Evolutionary conservation across 306 rosid species (phyloP).

Genomic region (Betula pendula): DNA sequence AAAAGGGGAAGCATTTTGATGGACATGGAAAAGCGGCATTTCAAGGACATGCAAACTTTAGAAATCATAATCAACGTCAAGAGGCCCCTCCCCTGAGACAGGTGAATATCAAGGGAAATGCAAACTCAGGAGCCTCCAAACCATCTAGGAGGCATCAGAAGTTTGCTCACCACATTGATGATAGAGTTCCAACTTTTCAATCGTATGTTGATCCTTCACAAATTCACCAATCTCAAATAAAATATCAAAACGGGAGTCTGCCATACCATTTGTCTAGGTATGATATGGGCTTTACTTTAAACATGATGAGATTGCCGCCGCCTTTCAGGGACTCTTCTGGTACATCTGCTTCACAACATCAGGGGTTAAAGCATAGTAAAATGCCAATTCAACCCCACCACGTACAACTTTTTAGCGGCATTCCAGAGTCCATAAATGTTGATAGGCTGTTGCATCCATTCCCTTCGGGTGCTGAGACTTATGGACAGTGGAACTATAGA

Average conservation of each 20-base stretch:
- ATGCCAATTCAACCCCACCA: constrained; percentile 26
- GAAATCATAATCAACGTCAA: constrained; percentile 22
- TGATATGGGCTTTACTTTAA: constrained; percentile 27
- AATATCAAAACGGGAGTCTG: constrained; percentile 32
- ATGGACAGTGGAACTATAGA: constrained; percentile 29
- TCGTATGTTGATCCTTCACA: constrained; percentile 21
- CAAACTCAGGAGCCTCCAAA: constrained; percentile 32
- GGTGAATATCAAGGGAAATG: constrained; percentile 31
- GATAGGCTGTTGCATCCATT: constrained; percentile 29
- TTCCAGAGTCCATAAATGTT: constrained; percentile 11
- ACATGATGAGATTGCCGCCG: constrained; percentile 36
- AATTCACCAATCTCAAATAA: constrained; percentile 29
- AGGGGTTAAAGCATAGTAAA: background rate
- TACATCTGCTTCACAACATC: constrained; percentile 24
- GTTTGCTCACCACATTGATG: constrained; percentile 17
- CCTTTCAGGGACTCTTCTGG: constrained; percentile 25
- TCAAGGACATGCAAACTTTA: background rate
- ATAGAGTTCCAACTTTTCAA: constrained; percentile 34
- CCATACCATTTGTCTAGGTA: constrained; percentile 23
- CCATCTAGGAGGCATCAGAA: constrained; percentile 28
- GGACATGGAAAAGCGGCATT: constrained; percentile 16
- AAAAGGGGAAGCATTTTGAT: constrained; percentile 34
- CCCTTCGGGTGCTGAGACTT: constrained; percentile 21
- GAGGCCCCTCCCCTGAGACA: constrained; percentile 27
- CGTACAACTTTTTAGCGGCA: constrained; percentile 17